These are phyloP conservation scores for Elaeis oleifera DNA, from an alignment of 202 grass and related monocot genomes.

Conservation along the genomic window DNA sequence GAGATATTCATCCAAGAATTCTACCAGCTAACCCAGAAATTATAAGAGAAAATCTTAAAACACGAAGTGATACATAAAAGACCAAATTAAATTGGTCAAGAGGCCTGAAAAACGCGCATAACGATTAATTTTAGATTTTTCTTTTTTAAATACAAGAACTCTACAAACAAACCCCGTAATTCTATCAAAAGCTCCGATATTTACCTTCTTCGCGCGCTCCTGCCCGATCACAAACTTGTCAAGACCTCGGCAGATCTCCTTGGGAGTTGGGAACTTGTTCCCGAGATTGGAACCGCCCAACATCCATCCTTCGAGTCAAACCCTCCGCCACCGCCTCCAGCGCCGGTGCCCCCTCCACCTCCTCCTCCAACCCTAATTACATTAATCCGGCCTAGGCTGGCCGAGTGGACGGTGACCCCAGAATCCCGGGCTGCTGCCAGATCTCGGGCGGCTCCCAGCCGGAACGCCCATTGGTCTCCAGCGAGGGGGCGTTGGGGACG, in stretches of 20 bases:
- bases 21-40: too few species aligned
- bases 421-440: constrained; percentile 52
- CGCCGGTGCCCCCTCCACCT: not conserved
- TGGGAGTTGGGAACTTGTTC: constrained; percentile 45
- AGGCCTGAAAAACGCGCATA: too few species aligned
- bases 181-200: too few species aligned
- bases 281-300: constrained; percentile 46
- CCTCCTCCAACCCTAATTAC: constrained; percentile 34
- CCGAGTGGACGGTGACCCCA: not conserved
- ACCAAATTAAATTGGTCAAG: too few species aligned
- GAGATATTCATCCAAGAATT: too few species aligned
- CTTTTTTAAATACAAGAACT: too few species aligned
- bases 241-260: constrained; percentile 46
- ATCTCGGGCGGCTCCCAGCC: constrained; percentile 52
- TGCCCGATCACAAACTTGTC: constrained; percentile 66
- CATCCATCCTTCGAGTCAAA: constrained; percentile 25
- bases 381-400: constrained; percentile 33
- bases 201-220: constrained; percentile 60
- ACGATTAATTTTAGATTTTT: too few species aligned
- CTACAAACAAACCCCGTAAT: too few species aligned
- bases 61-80: too few species aligned
- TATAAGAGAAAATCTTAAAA: too few species aligned
- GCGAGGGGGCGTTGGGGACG: constrained; percentile 1
- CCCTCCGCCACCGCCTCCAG: constrained; percentile 24
- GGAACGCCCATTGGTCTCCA: not conserved